Evolutionary conservation across 345 rosid genomes (phyloP), one percentile per base, ranked within the genome.

Genomic region (Eucalyptus camaldulensis): DNA sequence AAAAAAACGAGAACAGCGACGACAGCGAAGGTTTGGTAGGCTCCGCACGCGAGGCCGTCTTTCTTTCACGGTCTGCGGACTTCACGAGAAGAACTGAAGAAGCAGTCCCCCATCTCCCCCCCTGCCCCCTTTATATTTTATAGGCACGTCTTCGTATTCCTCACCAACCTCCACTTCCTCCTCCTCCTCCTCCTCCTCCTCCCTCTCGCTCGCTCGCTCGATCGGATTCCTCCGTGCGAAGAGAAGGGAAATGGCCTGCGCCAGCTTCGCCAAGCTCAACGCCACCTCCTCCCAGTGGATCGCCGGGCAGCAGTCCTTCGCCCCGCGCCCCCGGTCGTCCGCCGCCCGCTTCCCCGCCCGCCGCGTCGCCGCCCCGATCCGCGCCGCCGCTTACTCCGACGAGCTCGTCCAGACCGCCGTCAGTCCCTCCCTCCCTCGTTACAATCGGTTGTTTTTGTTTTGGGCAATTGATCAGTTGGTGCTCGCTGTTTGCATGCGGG

Each of bases 371-470:
- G 87, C 95, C 87, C 93, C 96, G 92, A 95, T 97, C 95, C 97
- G 99, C 89, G 97, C 98, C 88, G 86, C 90, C 44, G 86, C 97
- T 89, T 97, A 94, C 94, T 89, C 96, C 88, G 98, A 97, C 85
- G 99, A 98, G 92, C 99, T 98, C 93, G 93, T 98, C 88, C 87
- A 95, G 89, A 98, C 99, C 89, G 98, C 99, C 85, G 99, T 97
- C 88, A 94, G 97, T 94, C 87, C 80, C 50, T 89, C 86, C 49
- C 33, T 83, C 86, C 33, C 33, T 87, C 65, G 86, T 33, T 45
- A 11, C 21, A 15, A 85, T 60, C 47, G 60, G 29, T 24, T 44
- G 54, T 21, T 33, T 81, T 27, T 2, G 87, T 43, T 47, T 45
- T 47, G 60, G 45, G 7, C 31, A 15, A 58, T 58, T 62, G 47